Conservation (phyloP, 495 filamentous ascomycete species). For the Talaromyces adpressus region DNA sequence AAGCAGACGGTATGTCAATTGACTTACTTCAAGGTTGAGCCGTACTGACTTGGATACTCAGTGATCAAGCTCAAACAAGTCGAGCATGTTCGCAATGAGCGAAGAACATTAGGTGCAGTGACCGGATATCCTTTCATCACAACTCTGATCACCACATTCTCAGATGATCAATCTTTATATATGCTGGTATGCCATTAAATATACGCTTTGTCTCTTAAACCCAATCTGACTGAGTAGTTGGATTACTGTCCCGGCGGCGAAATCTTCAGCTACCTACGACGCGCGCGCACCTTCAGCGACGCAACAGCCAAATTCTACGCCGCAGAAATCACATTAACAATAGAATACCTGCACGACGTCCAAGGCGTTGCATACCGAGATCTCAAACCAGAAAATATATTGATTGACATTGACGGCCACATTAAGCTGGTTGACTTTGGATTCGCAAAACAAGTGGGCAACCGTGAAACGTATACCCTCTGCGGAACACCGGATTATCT, state of each 20-base stretch:
- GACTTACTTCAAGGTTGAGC: not conserved
- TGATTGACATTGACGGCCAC: constrained; percentile 87
- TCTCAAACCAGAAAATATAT: constrained; percentile 92
- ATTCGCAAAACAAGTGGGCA: constrained; percentile 68
- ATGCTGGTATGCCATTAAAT: constrained; percentile 61
- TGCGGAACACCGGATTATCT: constrained; percentile 97
- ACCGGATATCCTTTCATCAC: constrained; percentile 94
- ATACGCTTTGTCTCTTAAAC: not conserved
- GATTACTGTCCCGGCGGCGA: constrained; percentile 94
- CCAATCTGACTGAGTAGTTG: constrained; percentile 36
- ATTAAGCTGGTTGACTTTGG: constrained; percentile 98
- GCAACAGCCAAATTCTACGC: constrained; percentile 86
- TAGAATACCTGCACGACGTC: constrained; percentile 84
- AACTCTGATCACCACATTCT: constrained; percentile 81
- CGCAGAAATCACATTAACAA: constrained; percentile 86
- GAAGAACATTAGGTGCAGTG: constrained; percentile 77
- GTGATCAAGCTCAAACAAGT: constrained; percentile 96
- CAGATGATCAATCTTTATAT: constrained; percentile 81
- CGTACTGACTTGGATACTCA: constrained; percentile 18
- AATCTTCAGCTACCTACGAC: constrained; percentile 87
- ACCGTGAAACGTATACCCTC: constrained; percentile 83
- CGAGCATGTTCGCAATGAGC: constrained; percentile 94
- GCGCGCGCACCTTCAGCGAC: constrained; percentile 79
- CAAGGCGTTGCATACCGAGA: constrained; percentile 89
- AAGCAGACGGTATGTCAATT: constrained; percentile 58